Base-by-base conservation (phyloP, 768 basidiomycete species). In the Panaeolus cyanescens region DNA sequence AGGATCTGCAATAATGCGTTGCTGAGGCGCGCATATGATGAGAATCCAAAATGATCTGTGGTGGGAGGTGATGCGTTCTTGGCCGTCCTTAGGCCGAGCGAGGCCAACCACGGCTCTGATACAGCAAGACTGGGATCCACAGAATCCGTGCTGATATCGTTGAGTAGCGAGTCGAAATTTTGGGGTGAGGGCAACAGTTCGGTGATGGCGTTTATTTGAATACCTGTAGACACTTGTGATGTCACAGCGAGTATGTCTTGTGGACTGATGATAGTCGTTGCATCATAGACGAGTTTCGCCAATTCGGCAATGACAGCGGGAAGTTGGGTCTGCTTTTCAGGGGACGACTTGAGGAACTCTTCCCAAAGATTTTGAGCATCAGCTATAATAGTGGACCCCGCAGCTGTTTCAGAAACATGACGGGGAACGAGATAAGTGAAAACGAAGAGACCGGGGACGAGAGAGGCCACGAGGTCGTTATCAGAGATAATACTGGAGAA, bases 1-100 rank as follows among this genome's bases (percentile, higher is more conserved):
- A 93, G 77, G 28, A 85, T 70, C 1, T 82, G 75, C 2, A 93
- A 71, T 4, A 92, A 72, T 0, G 86, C 87, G 33, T 74, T 71
- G 12, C 86, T 79, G 4, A 80, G 75, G 17, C 95, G 85, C 2
- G 88, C 85, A 68, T 94, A 93, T 2, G 78, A 65, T 0, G 87
- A 82, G 59, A 85, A 85, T 0, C 90, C 89, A 15, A 75, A 72
- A 19, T 67, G 67, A 65, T 94, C 86, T 31, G 73, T 72, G 6
- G 62, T 39, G 19, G 32, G 59, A 28, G 32, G 57, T 42, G 53
- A 56, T 31, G 60, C 34, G 4, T 59, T 28, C 25, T 59, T 59
- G 3, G 59, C 59, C 2, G 62, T 59, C 32, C 73, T 71, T 3
- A 66, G 59, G 1, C 76, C 68, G 1, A 68, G 58, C 0, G 86